These are phyloP conservation scores for Polyporus tsugae DNA, from an alignment of 1,284 basidiomycete species.

Conservation along the genomic window DNA sequence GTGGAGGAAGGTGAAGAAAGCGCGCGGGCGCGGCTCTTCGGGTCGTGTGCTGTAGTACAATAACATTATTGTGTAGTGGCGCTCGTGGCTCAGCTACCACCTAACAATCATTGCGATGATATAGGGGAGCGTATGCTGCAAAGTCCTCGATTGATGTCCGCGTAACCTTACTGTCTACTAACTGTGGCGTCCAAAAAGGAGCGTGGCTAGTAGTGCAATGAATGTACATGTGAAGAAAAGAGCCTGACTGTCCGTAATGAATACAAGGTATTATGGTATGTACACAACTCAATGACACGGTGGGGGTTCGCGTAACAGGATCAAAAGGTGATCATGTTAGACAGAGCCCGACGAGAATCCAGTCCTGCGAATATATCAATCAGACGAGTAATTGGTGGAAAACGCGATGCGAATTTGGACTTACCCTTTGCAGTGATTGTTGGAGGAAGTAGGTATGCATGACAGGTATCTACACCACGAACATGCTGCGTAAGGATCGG, in stretches of 20 bases:
- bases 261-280: background rate
- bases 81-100: background rate
- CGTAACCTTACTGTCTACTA: background rate
- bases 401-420: constrained; percentile 24
- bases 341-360: constrained; percentile 5
- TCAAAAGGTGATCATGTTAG: background rate
- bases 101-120: background rate
- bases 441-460: constrained; percentile 82
- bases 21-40: constrained; percentile 1
- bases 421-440: constrained; percentile 81
- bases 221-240: background rate
- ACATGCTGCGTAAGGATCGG: constrained; percentile 87
- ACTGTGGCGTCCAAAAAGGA: background rate
- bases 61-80: no score
- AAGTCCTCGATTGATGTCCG: background rate
- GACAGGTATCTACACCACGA: constrained; percentile 90
- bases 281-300: background rate
- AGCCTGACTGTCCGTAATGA: constrained; percentile 4
- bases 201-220: background rate
- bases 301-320: background rate
- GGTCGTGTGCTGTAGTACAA: background rate
- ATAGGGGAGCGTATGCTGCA: background rate
- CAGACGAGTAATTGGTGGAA: background rate
- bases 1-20: background rate
- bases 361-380: constrained; percentile 3